Evolutionary conservation across 1,139 yeast genomes (phyloP), one percentile per base, ranked within the genome.

Genomic region (Yamadazyma kanchanaburiensis): DNA sequence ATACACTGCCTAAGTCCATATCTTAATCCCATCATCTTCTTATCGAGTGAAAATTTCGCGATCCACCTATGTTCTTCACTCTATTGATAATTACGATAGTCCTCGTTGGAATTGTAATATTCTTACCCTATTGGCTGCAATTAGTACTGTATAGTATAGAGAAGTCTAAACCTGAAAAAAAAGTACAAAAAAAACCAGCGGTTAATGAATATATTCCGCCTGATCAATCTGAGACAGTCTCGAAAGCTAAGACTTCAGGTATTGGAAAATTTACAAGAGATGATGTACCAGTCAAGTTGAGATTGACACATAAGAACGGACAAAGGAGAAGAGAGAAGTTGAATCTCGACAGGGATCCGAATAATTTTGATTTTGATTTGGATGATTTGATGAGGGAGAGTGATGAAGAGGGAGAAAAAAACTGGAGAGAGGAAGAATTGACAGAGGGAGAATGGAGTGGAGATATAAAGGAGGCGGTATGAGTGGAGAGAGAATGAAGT

Each of bases 71-170:
- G 69, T 58, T 64, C 42, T 42, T 62, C 10, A 43, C 52, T 10
- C 38, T 55, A 5, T 22, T 55, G 14, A 13, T 45, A 39, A 31
- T 54, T 30, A 54, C 61, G 16, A 36, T 61, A 2, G 42, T 58
- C 10, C 37, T 66, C 25, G 60, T 61, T 17, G 63, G 48, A 1
- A 36, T 53, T 11, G 48, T 64, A 22, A 28, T 67, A 15, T 47
- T 49, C 26, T 55, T 67, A 28, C 74, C 74, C 3, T 59, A 58
- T 38, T 46, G 53, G 11, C 55, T 64, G n/a, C 69, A 70, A 2
- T 48, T 67, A 33, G 63, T 70, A 8, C 53, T 40, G 16, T 38
- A 38, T 32, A 29, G 32, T 14, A 31, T 19, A 21, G 35, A 35
- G 24, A 29, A 16, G 16, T 18, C 25, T 7, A 8, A 7, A 8